These are phyloP conservation scores for Aspergillus hancockii DNA, from an alignment of 495 filamentous ascomycete genomes.

Conservation along the genomic window DNA sequence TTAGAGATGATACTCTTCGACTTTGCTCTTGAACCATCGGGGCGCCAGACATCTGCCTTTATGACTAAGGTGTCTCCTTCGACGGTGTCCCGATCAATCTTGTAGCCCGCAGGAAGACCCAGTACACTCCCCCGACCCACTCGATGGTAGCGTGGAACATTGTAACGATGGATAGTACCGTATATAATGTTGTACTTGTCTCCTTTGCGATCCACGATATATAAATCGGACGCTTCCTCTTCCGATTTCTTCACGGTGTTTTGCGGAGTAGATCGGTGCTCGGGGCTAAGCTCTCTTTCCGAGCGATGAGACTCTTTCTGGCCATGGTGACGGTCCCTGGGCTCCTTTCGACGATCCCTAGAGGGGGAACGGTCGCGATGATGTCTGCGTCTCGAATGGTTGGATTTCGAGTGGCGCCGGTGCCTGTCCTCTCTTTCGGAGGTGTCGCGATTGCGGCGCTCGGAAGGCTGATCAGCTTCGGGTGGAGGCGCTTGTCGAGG, in stretches of 20 bases:
- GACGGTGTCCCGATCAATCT: constrained; percentile 54
- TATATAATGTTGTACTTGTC: constrained; percentile 62
- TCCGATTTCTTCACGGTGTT: constrained; percentile 19
- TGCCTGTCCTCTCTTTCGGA: constrained; percentile 23
- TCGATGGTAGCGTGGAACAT: constrained; percentile 59
- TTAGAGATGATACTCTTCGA: constrained; percentile 27
- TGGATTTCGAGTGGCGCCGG: constrained; percentile 27
- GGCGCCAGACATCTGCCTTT: constrained; percentile 25
- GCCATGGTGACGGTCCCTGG: constrained; percentile 15
- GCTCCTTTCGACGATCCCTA: constrained; percentile 25
- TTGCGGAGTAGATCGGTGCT: constrained; percentile 8
- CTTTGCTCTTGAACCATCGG: constrained; percentile 23
- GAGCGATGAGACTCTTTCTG: constrained; percentile 6
- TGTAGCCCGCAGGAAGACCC: constrained; percentile 46
- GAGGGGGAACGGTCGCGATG: constrained; percentile 30
- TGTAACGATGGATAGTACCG: constrained; percentile 62
- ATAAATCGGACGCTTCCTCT: constrained; percentile 29
- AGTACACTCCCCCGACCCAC: constrained; percentile 60
- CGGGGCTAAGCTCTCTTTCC: constrained; percentile 6
- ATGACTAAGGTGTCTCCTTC: constrained; percentile 51
- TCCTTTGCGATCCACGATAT: constrained; percentile 58
- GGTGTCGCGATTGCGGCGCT: constrained; percentile 22
- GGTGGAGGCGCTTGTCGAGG: constrained; percentile 42
- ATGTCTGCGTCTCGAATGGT: constrained; percentile 25
- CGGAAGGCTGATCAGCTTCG: constrained; percentile 22